phyloP scores from a whole-genome alignment of 202 grass and related monocot species.

The Saccharum hybrid region DNA sequence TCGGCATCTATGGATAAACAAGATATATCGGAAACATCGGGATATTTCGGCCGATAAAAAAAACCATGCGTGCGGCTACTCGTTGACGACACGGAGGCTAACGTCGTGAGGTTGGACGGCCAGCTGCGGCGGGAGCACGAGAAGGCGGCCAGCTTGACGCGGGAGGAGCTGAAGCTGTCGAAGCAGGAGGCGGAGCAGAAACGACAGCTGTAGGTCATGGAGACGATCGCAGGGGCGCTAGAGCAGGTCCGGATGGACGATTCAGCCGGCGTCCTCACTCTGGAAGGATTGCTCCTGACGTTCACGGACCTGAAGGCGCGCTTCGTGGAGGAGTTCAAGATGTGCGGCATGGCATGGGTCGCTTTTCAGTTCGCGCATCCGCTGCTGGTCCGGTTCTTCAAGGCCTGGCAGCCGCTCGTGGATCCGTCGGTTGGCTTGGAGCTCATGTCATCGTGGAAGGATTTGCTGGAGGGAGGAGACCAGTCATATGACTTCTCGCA shows the following conservation, averaged over 20 bases:
- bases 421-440: conserved; percentile 63
- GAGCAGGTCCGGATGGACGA: conserved; percentile 63
- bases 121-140: conserved; percentile 66
- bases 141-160: conserved; percentile 56
- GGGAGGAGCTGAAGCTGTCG: conserved; percentile 60
- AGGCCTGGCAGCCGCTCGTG: conserved; percentile 71
- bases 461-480: conserved; percentile 60
- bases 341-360: conserved; percentile 67
- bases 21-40: too few relatives aligned
- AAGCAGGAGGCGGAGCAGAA: conserved; percentile 57
- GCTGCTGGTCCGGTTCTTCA: conserved; percentile 61
- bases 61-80: too few relatives aligned
- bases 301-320: conserved; percentile 61
- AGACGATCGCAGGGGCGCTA: conserved; percentile 57
- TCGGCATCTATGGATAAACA: too few relatives aligned
- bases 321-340: conserved; percentile 65
- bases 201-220: conserved; percentile 60
- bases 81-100: conserved; percentile 56
- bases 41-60: too few relatives aligned
- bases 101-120: conserved; percentile 63
- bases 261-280: conserved; percentile 52
- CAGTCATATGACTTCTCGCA: conserved; percentile 67
- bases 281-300: conserved; percentile 52
- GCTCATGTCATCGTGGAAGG: conserved; percentile 60
- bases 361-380: conserved; percentile 68